phyloP scores from a whole-genome alignment of 2,329 filamentous ascomycete genomes.

The Colletotrichum godetiae region DNA sequence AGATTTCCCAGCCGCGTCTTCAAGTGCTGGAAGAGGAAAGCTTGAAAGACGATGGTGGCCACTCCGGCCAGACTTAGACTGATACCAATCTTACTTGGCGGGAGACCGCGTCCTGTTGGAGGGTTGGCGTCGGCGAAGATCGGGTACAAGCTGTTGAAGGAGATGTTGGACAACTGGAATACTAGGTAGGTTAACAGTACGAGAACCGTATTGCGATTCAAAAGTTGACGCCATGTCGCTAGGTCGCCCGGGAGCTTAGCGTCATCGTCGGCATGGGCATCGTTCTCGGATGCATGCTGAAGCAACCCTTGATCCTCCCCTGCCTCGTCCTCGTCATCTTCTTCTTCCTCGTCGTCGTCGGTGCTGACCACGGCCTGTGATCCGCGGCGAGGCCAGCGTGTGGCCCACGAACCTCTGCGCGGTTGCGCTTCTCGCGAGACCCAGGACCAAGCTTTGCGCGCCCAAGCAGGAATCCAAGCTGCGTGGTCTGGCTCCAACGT shows the following conservation, averaged over 20 bases:
- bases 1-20: conserved; percentile 86
- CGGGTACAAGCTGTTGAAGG: conserved; percentile 94
- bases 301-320: conserved; percentile 40
- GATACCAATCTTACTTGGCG: conserved; percentile 84
- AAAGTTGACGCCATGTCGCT: conserved; percentile 63
- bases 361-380: conserved; percentile 34
- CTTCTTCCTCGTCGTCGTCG: conserved; percentile 38
- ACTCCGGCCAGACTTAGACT: conserved; percentile 86
- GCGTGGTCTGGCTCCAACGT: conserved; percentile 45
- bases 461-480: conserved; percentile 47
- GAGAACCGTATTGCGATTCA: conserved; percentile 84
- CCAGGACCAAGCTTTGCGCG: conserved; percentile 46
- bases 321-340: conserved; percentile 35
- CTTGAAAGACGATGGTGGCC: conserved; percentile 90
- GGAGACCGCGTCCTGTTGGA: conserved; percentile 81
- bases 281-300: conserved; percentile 47
- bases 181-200: conserved; percentile 89
- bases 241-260: conserved; percentile 65
- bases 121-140: conserved; percentile 84
- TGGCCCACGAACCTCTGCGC: conserved; percentile 49
- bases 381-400: conserved; percentile 50
- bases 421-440: conserved; percentile 37
- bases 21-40: conserved; percentile 83
- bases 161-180: conserved; percentile 93
- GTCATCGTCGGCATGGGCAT: conserved; percentile 60